These are phyloP conservation scores for Phytophthora cryptogea DNA, from an alignment of 352 stramenopile genomes.

Conservation along the genomic window DNA sequence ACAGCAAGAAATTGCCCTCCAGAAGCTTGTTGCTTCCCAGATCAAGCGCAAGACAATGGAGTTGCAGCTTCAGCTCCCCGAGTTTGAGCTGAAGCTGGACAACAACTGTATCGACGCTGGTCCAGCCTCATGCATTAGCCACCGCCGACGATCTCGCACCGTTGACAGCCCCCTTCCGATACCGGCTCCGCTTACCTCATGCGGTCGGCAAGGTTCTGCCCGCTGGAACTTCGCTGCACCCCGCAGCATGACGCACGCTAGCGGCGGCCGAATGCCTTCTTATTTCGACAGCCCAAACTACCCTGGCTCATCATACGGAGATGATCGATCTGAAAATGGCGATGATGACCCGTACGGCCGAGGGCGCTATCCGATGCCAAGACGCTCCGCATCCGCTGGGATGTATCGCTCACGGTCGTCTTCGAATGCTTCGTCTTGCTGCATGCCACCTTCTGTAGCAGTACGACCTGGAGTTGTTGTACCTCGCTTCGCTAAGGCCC, in stretches of 20 bases:
- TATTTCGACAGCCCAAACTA: constrained; percentile 34
- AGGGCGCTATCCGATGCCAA: constrained; percentile 30
- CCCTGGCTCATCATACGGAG: constrained; percentile 29
- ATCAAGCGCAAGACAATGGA: constrained; percentile 63
- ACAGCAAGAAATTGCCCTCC: constrained; percentile 72
- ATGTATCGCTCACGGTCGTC: constrained; percentile 40
- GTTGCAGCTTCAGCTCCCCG: constrained; percentile 50
- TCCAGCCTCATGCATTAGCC: constrained; percentile 29
- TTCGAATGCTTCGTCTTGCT: constrained; percentile 40
- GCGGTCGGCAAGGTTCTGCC: constrained; percentile 17
- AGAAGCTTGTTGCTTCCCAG: constrained; percentile 67
- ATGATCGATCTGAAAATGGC: constrained; percentile 34
- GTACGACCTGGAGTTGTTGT: constrained; percentile 37
- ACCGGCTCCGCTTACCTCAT: constrained; percentile 29
- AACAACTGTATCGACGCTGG: constrained; percentile 34
- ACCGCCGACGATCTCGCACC: constrained; percentile 25
- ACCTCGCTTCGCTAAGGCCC: constrained; percentile 74
- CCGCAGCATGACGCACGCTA: constrained; percentile 27
- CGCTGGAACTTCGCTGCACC: constrained; percentile 33
- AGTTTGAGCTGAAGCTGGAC: constrained; percentile 40
- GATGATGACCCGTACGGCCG: constrained; percentile 28
- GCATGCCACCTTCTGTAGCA: constrained; percentile 22
- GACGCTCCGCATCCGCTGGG: constrained; percentile 41
- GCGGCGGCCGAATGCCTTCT: constrained; percentile 17
- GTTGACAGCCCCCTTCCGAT: constrained; percentile 23